Base-by-base conservation (phyloP, 2,329 filamentous ascomycete genomes). In the Ophiostoma sp. region DNA sequence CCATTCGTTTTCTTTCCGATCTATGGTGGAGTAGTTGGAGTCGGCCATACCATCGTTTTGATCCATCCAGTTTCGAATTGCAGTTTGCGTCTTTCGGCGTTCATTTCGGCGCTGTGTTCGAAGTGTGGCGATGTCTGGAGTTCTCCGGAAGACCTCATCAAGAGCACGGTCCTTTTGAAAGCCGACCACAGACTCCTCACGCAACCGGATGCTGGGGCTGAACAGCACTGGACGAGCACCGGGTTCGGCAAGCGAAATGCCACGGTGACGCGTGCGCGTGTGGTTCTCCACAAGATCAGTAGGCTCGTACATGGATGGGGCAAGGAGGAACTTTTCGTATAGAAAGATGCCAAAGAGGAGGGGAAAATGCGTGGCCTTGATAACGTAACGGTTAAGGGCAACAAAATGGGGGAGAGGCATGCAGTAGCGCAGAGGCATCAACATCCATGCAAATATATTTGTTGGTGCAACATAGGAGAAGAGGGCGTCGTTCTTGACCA, bases 401-500 rank as follows among this genome's bases (percentile, higher is more conserved):
- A 98, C 89, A 74, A 95, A 98, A 65, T 88, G 85, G 55, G 86
- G 86, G 73, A 97, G 88, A 0, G 93, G 87, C 80, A 97, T 87
- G 73, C 87, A 81, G 76, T 90, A 96, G 71, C 93, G 86, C 62
- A 96, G 77, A 0, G 94, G 94, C 74, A 93, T 93, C 41, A 97
- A 81, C 0, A 94, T 76, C 94, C 93, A 98, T 1, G 92, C 93
- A 71, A 97, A 85, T 42, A 97, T 90, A 75, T 98, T 98, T 14
- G 91, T 89, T 0, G 94, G 94, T 1, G 94, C 91, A 70, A 97
- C 86, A 76, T 97, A 97, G 3, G 92, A 96, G 81, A 98, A 98
- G 0, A 97, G 81, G 0, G 93, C 91, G 76, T 98, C 94, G n/a
- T 95, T 97, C 78, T 97, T 98, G 72, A 97, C 94, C 91, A 97